Evolutionary conservation across 2,329 filamentous ascomycete species (phyloP).

Genomic region (Alternaria novae-zelandiae): DNA sequence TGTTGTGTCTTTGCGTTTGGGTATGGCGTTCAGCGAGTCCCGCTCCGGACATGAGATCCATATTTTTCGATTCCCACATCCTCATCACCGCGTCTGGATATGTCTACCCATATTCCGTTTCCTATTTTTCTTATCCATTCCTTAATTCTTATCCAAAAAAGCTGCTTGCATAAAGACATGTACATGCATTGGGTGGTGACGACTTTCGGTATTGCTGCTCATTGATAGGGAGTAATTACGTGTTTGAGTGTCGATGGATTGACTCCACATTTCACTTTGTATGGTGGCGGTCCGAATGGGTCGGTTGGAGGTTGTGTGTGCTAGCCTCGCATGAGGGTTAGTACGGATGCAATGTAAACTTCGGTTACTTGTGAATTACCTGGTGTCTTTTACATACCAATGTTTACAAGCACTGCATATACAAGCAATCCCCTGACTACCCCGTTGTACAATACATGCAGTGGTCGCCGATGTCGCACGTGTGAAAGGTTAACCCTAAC

Average conservation of each 20-base stretch:
- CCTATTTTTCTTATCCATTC: background rate
- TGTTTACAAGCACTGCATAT: background rate
- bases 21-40: background rate
- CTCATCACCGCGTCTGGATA: background rate
- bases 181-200: background rate
- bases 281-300: background rate
- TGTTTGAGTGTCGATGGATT: background rate
- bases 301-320: background rate
- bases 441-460: background rate
- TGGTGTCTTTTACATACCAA: background rate
- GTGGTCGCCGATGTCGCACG: background rate
- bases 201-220: background rate
- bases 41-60: background rate
- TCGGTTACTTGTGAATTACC: background rate
- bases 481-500: background rate
- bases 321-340: background rate
- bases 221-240: background rate
- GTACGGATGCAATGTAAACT: background rate
- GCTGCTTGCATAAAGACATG: background rate
- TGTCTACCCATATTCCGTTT: background rate
- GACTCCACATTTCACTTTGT: background rate
- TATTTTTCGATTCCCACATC: background rate
- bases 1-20: conserved; percentile 21
- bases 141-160: background rate
- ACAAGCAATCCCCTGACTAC: background rate